A percentile compares a stretch with the other conserved stretches of the same genome.
Evolutionary conservation across 2,329 filamentous ascomycete genomes (phyloP).

Genomic region (Hymenoscyphus linearis): DNA sequence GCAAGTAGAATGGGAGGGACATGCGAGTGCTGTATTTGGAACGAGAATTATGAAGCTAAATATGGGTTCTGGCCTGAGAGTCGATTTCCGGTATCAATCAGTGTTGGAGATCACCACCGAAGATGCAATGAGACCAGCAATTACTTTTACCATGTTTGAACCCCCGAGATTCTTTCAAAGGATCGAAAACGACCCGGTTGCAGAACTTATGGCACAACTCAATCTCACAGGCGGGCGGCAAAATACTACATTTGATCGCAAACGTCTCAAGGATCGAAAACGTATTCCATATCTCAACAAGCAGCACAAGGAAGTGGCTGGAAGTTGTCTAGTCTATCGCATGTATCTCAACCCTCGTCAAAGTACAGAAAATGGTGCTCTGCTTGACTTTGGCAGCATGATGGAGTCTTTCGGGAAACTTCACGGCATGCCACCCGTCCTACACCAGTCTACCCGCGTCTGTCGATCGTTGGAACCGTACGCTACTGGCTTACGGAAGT

Average conservation of each 20-base stretch:
- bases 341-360: not conserved
- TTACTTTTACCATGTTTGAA: slow-evolving; percentile 47
- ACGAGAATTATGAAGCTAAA: slow-evolving; percentile 38
- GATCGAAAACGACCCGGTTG: slow-evolving; percentile 7
- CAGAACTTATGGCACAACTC: slow-evolving; percentile 8
- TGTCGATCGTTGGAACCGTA: not conserved
- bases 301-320: slow-evolving; percentile 1
- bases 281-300: slow-evolving; percentile 33
- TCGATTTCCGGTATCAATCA: slow-evolving; percentile 43
- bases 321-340: slow-evolving; percentile 6
- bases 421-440: not conserved
- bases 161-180: slow-evolving; percentile 45
- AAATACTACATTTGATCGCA: not conserved
- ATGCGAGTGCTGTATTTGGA: slow-evolving; percentile 36
- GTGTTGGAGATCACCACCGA: slow-evolving; percentile 37
- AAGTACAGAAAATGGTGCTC: not conserved
- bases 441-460: slow-evolving; percentile 2
- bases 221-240: slow-evolving; percentile 5
- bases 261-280: slow-evolving; percentile 8
- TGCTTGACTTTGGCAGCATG: not conserved
- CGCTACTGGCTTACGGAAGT: not conserved
- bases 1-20: slow-evolving; percentile 37
- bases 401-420: slow-evolving; percentile 1
- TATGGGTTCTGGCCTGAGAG: slow-evolving; percentile 29
- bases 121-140: slow-evolving; percentile 32